phyloP scores from a whole-genome alignment of 495 filamentous ascomycete species.

The Lophiotrema nucula region DNA sequence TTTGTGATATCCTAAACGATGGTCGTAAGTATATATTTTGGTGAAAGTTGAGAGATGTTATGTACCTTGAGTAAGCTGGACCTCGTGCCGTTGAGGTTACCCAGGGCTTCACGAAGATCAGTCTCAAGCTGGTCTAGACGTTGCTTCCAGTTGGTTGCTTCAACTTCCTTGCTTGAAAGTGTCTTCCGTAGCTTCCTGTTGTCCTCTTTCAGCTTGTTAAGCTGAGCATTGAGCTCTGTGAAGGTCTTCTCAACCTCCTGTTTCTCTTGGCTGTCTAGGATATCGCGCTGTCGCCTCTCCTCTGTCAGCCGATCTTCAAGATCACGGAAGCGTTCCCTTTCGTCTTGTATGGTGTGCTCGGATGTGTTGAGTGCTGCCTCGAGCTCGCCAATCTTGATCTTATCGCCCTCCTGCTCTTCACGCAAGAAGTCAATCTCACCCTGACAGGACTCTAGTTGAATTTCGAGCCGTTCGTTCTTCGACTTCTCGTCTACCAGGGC shows the following conservation, averaged over 20 bases:
- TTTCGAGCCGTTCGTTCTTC: constrained; percentile 78
- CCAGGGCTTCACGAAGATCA: constrained; percentile 77
- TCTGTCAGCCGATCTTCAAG: constrained; percentile 73
- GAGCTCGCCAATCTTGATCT: constrained; percentile 94
- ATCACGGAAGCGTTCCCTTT: constrained; percentile 75
- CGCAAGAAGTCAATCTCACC: constrained; percentile 91
- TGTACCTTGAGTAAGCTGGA: constrained; percentile 75
- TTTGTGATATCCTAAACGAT: constrained; percentile 70
- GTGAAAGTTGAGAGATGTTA: constrained; percentile 16
- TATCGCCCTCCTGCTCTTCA: constrained; percentile 96
- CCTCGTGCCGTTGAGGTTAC: constrained; percentile 82
- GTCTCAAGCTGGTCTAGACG: constrained; percentile 84
- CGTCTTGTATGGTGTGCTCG: constrained; percentile 69
- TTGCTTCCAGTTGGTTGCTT: constrained; percentile 85
- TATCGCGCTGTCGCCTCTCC: constrained; percentile 82
- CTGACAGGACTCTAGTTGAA: constrained; percentile 89
- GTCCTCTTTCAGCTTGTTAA: constrained; percentile 81
- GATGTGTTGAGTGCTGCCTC: constrained; percentile 75
- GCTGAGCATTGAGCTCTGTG: constrained; percentile 81
- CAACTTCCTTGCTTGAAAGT: constrained; percentile 79
- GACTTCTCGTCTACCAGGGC: constrained; percentile 66
- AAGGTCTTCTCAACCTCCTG: constrained; percentile 79
- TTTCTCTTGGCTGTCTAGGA: constrained; percentile 81
- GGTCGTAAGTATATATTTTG: constrained; percentile 34
- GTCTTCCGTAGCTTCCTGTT: constrained; percentile 74